These are phyloP conservation scores for Calonectria pteridis DNA, from an alignment of 2,329 filamentous ascomycete species.

Conservation along the genomic window DNA sequence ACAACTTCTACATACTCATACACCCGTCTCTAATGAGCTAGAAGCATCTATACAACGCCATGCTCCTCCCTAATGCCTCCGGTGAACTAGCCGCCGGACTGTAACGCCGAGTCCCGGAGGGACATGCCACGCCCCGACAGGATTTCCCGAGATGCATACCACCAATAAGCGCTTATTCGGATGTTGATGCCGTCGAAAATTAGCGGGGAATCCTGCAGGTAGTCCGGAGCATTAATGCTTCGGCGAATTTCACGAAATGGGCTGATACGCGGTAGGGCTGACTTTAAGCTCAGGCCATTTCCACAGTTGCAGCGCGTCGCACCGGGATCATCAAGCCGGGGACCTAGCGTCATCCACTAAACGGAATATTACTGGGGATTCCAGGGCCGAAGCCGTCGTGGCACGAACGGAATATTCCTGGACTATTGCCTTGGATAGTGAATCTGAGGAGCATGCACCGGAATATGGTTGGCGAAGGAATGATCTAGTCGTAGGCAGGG, in stretches of 20 bases:
- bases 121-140: slow-evolving; percentile 4
- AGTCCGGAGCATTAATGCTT: background rate
- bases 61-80: background rate
- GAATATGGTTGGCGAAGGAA: background rate
- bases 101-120: background rate
- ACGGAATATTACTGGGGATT: slow-evolving; percentile 10
- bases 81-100: background rate
- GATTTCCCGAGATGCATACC: slow-evolving; percentile 17
- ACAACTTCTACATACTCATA: background rate
- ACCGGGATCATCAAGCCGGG: background rate
- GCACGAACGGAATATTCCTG: background rate
- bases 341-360: background rate
- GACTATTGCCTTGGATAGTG: background rate
- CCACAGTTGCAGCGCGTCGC: background rate
- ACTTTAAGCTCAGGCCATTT: background rate
- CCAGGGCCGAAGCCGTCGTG: background rate
- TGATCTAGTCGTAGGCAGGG: background rate
- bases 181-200: background rate
- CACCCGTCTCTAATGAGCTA: background rate
- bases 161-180: background rate
- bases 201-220: slow-evolving; percentile 16
- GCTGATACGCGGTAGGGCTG: slow-evolving; percentile 2
- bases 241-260: slow-evolving; percentile 1
- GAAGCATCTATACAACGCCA: background rate
- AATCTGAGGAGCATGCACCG: background rate